Base-by-base conservation (phyloP, 768 basidiomycete genomes). In the Paxillus involutus region DNA sequence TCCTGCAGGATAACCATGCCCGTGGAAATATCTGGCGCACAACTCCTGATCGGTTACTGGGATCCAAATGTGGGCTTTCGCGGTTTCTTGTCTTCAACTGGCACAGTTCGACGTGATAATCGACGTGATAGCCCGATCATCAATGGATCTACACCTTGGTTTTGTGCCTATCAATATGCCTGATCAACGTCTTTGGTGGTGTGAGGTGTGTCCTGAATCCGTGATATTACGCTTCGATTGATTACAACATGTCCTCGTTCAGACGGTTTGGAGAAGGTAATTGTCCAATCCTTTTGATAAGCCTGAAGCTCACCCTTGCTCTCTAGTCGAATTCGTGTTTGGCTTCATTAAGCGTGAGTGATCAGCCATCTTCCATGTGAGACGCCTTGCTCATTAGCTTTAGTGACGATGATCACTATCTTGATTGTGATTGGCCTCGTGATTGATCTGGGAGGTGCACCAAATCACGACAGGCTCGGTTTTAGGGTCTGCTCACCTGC, bases 371-470 rank as follows among this genome's bases (percentile, higher is more conserved):
- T 33, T 17, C 37, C 11, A 7, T 12, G 44, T 32, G 36, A 43
- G 37, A 16, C 26, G 47, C 8, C 41, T 53, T 45, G 13, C 24
- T 53, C 37, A 26, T 59, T 60, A 54, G 52, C 26, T 29, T 21
- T 46, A 86, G 84, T 86, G 35, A 58, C 69, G n/a, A 65, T 86
- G 49, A 87, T 88, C 44, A 79, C 79, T 43, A 77, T 80, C n/a
- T 71, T 88, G 33, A 76, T 88, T 47, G 49, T 86, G 39, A 70
- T 75, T 51, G 86, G 77, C 32, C 79, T 94, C 55, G 72, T 90
- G 55, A 78, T 93, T 54, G 86, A 89, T 59, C 79, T 89, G 17
- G 92, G 92, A 39, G 91, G 89, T 52, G 89, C 86, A 1, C 90
- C 91, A 3, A 59, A 79, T 51, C 77, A 80, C 58, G 78, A 85